phyloP scores from a whole-genome alignment of 306 rosid genomes.

The Dalbergia oliveri region DNA sequence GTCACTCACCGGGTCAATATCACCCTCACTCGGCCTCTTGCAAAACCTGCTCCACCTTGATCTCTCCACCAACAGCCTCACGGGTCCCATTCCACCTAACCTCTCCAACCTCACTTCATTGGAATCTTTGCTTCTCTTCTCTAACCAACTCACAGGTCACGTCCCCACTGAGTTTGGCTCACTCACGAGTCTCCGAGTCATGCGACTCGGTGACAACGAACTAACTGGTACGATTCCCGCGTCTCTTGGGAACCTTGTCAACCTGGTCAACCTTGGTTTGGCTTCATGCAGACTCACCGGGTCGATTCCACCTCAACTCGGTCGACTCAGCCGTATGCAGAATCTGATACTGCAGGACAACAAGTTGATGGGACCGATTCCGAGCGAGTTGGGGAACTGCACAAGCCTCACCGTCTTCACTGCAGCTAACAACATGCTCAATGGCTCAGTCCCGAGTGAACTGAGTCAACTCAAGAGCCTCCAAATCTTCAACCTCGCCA shows the following conservation, averaged over 20 bases:
- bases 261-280: constrained; percentile 67
- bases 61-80: constrained; percentile 79
- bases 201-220: constrained; percentile 83
- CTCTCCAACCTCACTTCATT: constrained; percentile 71
- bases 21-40: constrained; percentile 70
- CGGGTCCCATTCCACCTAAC: constrained; percentile 82
- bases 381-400: constrained; percentile 81
- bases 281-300: constrained; percentile 82
- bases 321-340: constrained; percentile 63
- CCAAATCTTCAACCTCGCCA: constrained; percentile 68
- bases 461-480: constrained; percentile 70
- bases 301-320: constrained; percentile 74
- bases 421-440: constrained; percentile 70
- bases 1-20: constrained; percentile 80
- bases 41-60: constrained; percentile 76
- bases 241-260: constrained; percentile 67
- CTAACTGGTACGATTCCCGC: constrained; percentile 81
- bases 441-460: constrained; percentile 74
- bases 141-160: constrained; percentile 77
- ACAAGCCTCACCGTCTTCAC: constrained; percentile 75
- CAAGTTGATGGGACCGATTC: constrained; percentile 75
- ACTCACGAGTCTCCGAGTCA: constrained; percentile 72
- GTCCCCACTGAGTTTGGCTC: constrained; percentile 72
- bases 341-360: constrained; percentile 72
- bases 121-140: constrained; percentile 77